Evolutionary conservation across 352 stramenopile genomes (phyloP), one percentile per base, ranked within the genome.

Genomic region (Nannochloropsis limnetica): DNA sequence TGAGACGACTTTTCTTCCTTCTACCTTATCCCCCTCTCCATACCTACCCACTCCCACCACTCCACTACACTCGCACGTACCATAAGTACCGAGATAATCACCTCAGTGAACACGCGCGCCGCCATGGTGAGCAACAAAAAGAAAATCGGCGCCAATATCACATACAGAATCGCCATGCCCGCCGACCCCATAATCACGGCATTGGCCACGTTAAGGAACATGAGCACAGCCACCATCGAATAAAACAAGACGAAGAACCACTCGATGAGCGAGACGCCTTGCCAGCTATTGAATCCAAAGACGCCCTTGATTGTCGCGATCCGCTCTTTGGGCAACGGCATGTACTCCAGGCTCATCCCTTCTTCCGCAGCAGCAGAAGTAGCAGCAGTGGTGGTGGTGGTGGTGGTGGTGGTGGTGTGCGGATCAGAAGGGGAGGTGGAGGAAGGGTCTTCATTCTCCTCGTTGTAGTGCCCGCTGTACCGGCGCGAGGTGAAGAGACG

Each of bases 201-300:
- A 5, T 74, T 25, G n/a, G 25, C 61, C n/a, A 74, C 25, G n/a
- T 25, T 31, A 2, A 74, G 22, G n/a, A 74, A 74, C 61, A 74
- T 74, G 8, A 74, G 15, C 11, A 74, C 61, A 9, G 9, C 61
- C n/a, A 74, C 11, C 61, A 74, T 74, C 8, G 9, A 23, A 20
- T 74, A 74, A 74, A 74, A 74, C n/a, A 74, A 20, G 3, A 74
- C 61, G 61, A 74, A 74, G n/a, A 74, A 74, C 61, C 3, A 74
- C 8, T 74, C 61, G 8, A 74, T 74, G 2, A 74, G n/a, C 11
- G 61, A 22, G 11, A 74, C 61, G 20, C 61, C 61, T 29, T 74
- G 61, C 61, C 61, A 74, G n/a, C 25, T 25, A 20, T 20, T 29
- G 61, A 74, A 74, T 31, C 61, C 61, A 28, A 74, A 74, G 11